A percentile compares a stretch with the other conserved stretches of the same genome.
Evolutionary conservation across 2,329 filamentous ascomycete genomes (phyloP).

Genomic region (Calonectria leucothoes): DNA sequence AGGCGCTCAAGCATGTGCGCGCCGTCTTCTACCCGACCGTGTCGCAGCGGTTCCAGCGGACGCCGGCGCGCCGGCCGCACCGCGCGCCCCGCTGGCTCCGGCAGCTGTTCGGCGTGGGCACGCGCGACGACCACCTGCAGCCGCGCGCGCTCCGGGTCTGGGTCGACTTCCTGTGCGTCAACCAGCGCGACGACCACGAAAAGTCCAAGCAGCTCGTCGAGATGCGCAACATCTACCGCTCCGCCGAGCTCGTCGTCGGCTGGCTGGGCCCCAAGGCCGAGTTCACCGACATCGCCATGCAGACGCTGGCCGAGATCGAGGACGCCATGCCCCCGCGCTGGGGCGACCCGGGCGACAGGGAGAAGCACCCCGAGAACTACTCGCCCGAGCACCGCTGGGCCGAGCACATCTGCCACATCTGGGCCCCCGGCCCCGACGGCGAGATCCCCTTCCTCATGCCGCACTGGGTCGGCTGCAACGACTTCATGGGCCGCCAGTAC

Average conservation of each 20-base stretch:
- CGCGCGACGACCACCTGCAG: conserved; percentile 27
- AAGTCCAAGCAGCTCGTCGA: conserved; percentile 41
- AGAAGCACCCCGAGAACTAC: conserved; percentile 49
- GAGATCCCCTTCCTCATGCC: conserved; percentile 35
- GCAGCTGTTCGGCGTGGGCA: conserved; percentile 17
- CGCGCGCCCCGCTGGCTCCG: conserved; percentile 28
- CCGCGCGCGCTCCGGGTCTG: conserved; percentile 42
- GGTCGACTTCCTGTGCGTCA: conserved; percentile 47
- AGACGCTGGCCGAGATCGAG: conserved; percentile 44
- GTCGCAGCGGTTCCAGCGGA: conserved; percentile 32
- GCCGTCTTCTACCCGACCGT: conserved; percentile 46
- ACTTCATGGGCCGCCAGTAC: conserved; percentile 46
- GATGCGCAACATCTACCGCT: conserved; percentile 45
- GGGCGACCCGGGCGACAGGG: conserved; percentile 48
- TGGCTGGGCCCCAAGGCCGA: conserved; percentile 46
- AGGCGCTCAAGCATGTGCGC: conserved; percentile 48
- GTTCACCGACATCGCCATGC: conserved; percentile 42
- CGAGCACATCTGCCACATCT: conserved; percentile 38
- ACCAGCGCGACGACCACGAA: conserved; percentile 40
- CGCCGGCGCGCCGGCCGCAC: conserved; percentile 19
- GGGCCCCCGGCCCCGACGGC: conserved; percentile 33
- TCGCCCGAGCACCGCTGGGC: conserved; percentile 47
- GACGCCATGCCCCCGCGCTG: conserved; percentile 46
- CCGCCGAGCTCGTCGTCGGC: conserved; percentile 47
- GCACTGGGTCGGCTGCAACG: conserved; percentile 37